phyloP scores from a whole-genome alignment of 495 filamentous ascomycete genomes.

The Geopyxis carbonaria region DNA sequence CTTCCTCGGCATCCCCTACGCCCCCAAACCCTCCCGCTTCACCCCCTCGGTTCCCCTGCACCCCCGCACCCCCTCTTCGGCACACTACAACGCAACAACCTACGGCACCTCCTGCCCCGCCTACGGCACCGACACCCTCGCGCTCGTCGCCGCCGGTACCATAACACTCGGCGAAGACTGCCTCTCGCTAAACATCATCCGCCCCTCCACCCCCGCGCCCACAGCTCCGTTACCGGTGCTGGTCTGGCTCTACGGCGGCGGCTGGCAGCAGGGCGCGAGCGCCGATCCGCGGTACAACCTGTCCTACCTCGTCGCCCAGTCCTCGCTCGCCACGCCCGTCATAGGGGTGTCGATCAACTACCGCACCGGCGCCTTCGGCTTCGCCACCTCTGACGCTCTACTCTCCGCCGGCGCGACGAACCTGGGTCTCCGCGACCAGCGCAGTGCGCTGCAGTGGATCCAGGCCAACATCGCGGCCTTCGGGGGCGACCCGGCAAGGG shows the following conservation, averaged over 20 bases:
- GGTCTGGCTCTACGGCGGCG: constrained; percentile 47
- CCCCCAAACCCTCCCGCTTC: constrained; percentile 30
- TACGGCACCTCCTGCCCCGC: constrained; percentile 23
- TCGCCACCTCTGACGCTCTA: constrained; percentile 23
- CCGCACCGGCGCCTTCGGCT: constrained; percentile 48
- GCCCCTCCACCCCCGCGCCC: constrained; percentile 20
- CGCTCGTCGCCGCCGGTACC: constrained; percentile 25
- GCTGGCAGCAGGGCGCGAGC: constrained; percentile 34
- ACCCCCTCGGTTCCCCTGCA: constrained; percentile 12
- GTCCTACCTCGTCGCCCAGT: constrained; percentile 30
- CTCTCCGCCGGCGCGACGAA: constrained; percentile 38
- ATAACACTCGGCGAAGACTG: constrained; percentile 30
- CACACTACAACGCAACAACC: constrained; percentile 26
- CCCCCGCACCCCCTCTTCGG: neutral
- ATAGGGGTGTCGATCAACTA: constrained; percentile 49
- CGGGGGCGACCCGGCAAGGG: constrained; percentile 45
- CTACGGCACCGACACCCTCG: constrained; percentile 35
- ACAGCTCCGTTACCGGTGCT: constrained; percentile 27
- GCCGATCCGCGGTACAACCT: constrained; percentile 38
- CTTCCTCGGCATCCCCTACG: constrained; percentile 42
- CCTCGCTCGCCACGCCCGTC: constrained; percentile 25
- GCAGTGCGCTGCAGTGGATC: constrained; percentile 56
- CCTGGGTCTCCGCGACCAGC: constrained; percentile 49
- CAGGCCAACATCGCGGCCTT: constrained; percentile 50
- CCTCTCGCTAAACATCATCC: constrained; percentile 27